Evolutionary conservation across 1,284 basidiomycete genomes (phyloP).

Genomic region (Naganishia albida): DNA sequence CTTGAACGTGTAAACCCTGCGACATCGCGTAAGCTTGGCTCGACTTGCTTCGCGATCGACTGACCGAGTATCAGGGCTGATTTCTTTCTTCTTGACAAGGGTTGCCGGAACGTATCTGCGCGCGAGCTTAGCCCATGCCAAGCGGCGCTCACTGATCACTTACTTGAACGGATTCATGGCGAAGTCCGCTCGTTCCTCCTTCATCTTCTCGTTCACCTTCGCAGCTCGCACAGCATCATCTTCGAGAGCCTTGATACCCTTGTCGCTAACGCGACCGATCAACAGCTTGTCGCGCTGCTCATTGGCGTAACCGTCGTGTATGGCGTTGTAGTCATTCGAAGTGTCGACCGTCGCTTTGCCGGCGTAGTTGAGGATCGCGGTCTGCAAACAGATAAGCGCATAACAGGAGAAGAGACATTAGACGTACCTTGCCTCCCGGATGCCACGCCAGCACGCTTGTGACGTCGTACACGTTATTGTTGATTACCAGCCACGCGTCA

Average conservation of each 20-base stretch:
- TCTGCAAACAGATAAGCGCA: background rate
- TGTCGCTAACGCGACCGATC: slow-evolving; percentile 33
- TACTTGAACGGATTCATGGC: slow-evolving; percentile 34
- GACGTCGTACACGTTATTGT: slow-evolving; percentile 38
- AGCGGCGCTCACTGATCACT: background rate
- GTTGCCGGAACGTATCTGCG: slow-evolving; percentile 26
- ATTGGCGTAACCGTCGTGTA: slow-evolving; percentile 37
- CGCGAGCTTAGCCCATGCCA: background rate
- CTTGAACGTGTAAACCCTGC: slow-evolving; percentile 35
- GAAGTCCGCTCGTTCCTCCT: slow-evolving; percentile 28
- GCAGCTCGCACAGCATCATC: slow-evolving; percentile 33
- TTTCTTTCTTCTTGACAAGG: slow-evolving; percentile 33
- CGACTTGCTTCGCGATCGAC: background rate
- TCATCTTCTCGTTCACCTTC: slow-evolving; percentile 29
- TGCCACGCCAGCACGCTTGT: slow-evolving; percentile 35
- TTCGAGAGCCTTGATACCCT: slow-evolving; percentile 33
- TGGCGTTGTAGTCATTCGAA: slow-evolving; percentile 34
- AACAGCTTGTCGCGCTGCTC: slow-evolving; percentile 35
- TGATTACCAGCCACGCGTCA: slow-evolving; percentile 36
- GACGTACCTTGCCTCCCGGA: slow-evolving; percentile 32
- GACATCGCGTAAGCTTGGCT: background rate
- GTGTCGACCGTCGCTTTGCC: slow-evolving; percentile 36
- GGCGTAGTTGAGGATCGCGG: slow-evolving; percentile 36
- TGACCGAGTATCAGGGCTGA: slow-evolving; percentile 36
- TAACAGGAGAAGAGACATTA: background rate